A percentile compares a stretch with the other conserved stretches of the same genome.
Evolutionary conservation across 2,329 filamentous ascomycete species (phyloP).

Genomic region (Aureobasidium sp.): DNA sequence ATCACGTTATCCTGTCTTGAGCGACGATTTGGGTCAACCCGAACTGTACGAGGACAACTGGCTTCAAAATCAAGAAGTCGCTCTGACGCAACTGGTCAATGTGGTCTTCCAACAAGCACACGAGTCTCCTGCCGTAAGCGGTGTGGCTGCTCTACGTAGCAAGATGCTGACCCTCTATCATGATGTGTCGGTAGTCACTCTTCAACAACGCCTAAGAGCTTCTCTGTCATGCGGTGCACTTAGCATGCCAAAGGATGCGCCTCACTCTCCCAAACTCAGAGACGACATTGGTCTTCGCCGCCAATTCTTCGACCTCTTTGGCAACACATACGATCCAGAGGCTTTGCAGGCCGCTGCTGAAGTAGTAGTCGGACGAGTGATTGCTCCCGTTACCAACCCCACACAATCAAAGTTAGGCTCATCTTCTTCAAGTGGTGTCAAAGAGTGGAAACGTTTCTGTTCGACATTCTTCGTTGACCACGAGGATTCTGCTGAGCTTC

Average conservation of each 20-base stretch:
- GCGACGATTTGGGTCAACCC: constrained; percentile 48
- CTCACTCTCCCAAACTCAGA: constrained; percentile 39
- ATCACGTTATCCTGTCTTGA: constrained; percentile 43
- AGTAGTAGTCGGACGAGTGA: constrained; percentile 50
- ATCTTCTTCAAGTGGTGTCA: constrained; percentile 10
- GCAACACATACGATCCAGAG: constrained; percentile 49
- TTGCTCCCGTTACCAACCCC: constrained; percentile 8
- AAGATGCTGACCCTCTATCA: constrained; percentile 50
- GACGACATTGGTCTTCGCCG: constrained; percentile 53
- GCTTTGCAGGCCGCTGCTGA: constrained; percentile 49
- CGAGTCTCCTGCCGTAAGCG: constrained; percentile 20
- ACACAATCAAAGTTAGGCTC: background rate
- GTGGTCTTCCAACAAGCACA: constrained; percentile 42
- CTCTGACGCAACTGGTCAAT: constrained; percentile 55
- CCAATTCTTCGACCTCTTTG: constrained; percentile 51
- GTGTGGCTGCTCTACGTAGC: constrained; percentile 32
- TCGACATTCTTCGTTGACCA: constrained; percentile 52
- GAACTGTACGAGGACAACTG: constrained; percentile 57
- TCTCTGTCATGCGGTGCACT: constrained; percentile 53
- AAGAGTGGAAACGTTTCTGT: constrained; percentile 38
- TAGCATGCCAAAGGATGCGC: constrained; percentile 46
- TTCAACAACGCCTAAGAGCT: constrained; percentile 52
- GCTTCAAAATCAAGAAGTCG: constrained; percentile 55
- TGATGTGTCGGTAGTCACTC: constrained; percentile 39
- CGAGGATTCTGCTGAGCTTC: constrained; percentile 36